Percentiles rank a stretch among this genome's conserved stretches.
These are phyloP conservation scores for Xerocomellus amylosporus DNA, from an alignment of 768 basidiomycete species.

Conservation along the genomic window DNA sequence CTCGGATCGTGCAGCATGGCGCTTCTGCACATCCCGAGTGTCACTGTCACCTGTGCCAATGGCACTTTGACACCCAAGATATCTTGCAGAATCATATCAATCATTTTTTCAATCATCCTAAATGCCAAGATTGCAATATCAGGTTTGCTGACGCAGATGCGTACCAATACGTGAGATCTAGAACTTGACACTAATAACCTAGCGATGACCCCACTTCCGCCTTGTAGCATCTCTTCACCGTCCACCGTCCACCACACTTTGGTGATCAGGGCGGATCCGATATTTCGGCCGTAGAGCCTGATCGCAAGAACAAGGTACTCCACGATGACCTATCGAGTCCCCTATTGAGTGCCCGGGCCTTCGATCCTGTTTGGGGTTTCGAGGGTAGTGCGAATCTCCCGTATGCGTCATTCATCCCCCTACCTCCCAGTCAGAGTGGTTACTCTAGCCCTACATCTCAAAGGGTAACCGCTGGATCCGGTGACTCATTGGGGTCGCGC, in stretches of 20 bases:
- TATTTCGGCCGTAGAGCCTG: not conserved
- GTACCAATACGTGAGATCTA: conserved; percentile 35
- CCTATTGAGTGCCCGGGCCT: conserved; percentile 5
- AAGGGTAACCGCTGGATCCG: conserved; percentile 13
- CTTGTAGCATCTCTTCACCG: conserved; percentile 27
- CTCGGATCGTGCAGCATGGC: conserved; percentile 26
- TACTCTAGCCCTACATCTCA: conserved; percentile 33
- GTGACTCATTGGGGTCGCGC: conserved; percentile 17
- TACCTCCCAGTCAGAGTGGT: conserved; percentile 31
- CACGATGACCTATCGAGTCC: conserved; percentile 9
- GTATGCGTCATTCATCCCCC: conserved; percentile 29
- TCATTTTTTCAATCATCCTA: conserved; percentile 44
- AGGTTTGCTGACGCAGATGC: conserved; percentile 41
- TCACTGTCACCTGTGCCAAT: conserved; percentile 37
- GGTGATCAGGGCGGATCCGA: conserved; percentile 6
- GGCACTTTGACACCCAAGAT: conserved; percentile 39
- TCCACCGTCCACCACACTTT: conserved; percentile 24
- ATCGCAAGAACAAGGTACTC: not conserved
- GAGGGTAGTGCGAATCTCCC: conserved; percentile 17
- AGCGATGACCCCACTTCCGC: not conserved
- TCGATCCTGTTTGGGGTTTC: conserved; percentile 26
- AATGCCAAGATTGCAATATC: conserved; percentile 40
- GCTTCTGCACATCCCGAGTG: conserved; percentile 32
- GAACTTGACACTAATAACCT: not conserved
- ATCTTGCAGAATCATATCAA: conserved; percentile 40